Conservation (phyloP, 2,329 filamentous ascomycete genomes). For the Hypoxylon sp. region DNA sequence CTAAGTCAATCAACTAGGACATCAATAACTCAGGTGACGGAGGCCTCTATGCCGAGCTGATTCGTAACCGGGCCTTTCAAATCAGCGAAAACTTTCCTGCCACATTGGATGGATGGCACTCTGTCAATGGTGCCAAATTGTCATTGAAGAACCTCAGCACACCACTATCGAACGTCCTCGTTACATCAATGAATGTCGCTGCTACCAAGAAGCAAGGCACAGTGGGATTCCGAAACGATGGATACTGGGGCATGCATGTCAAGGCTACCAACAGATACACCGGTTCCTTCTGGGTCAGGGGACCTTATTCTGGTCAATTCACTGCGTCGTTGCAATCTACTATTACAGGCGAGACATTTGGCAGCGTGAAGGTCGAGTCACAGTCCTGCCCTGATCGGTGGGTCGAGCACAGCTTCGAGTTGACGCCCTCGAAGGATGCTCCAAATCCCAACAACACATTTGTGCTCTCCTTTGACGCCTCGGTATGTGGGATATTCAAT, state of each 20-base stretch:
- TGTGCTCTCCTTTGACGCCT: constrained; percentile 64
- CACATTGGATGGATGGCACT: constrained; percentile 60
- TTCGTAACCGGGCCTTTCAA: constrained; percentile 79
- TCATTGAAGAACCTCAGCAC: constrained; percentile 60
- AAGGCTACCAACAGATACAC: constrained; percentile 59
- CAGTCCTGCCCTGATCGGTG: constrained; percentile 58
- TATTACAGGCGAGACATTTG: constrained; percentile 60
- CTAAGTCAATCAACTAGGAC: constrained; percentile 58
- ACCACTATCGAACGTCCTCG: constrained; percentile 66
- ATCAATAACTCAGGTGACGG: constrained; percentile 79
- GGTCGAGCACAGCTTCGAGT: constrained; percentile 63
- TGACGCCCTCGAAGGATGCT: constrained; percentile 60
- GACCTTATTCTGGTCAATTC: constrained; percentile 61
- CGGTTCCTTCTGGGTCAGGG: constrained; percentile 67
- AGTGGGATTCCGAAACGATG: constrained; percentile 65
- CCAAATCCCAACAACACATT: constrained; percentile 69
- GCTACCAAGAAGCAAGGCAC: constrained; percentile 51
- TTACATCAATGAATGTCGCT: constrained; percentile 63
- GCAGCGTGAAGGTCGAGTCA: constrained; percentile 61
- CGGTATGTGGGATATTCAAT: constrained; percentile 35
- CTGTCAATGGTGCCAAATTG: constrained; percentile 59
- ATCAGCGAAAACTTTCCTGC: constrained; percentile 58
- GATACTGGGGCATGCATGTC: constrained; percentile 70
- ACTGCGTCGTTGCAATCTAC: constrained; percentile 62
- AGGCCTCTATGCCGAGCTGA: constrained; percentile 78